Evolutionary conservation across 176 grass and related monocot genomes (phyloP).

Genomic region (maize (Zea mays)): DNA sequence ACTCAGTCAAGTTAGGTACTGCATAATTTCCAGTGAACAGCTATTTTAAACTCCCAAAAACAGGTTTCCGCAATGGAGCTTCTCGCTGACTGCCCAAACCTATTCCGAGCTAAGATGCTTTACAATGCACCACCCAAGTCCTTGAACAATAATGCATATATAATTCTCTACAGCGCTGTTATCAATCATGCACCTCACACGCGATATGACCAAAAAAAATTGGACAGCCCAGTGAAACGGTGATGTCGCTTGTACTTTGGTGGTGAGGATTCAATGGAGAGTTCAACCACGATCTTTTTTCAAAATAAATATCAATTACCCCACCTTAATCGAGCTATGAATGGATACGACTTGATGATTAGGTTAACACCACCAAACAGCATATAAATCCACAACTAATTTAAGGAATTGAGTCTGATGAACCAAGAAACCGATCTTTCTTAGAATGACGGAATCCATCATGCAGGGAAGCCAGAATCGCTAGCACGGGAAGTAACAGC

Average conservation of each 20-base stretch:
- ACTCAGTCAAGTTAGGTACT: slow-evolving; percentile 11
- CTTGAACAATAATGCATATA: background rate
- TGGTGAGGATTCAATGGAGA: too few relatives aligned
- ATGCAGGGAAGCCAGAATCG: background rate
- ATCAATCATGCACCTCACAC: slow-evolving; percentile 1
- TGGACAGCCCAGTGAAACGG: background rate
- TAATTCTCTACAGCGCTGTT: background rate
- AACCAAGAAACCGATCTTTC: background rate
- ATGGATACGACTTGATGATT: background rate
- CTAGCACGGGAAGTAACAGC: background rate
- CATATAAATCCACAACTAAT: background rate
- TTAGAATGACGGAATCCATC: background rate
- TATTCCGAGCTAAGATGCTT: background rate
- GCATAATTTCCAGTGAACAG: background rate
- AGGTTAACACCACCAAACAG: background rate
- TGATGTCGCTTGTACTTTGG: background rate
- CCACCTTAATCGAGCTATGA: too few relatives aligned
- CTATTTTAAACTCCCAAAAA: background rate
- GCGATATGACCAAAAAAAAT: background rate
- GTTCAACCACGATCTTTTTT: background rate
- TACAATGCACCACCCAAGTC: slow-evolving; percentile 17
- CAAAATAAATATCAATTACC: background rate
- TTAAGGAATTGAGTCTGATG: background rate
- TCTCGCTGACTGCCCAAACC: background rate
- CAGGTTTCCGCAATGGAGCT: background rate